A percentile compares a stretch with the other conserved stretches of the same genome.
These are phyloP conservation scores for Thinopyrum elongatum DNA, from an alignment of 176 grass and related monocot genomes.

Conservation along the genomic window DNA sequence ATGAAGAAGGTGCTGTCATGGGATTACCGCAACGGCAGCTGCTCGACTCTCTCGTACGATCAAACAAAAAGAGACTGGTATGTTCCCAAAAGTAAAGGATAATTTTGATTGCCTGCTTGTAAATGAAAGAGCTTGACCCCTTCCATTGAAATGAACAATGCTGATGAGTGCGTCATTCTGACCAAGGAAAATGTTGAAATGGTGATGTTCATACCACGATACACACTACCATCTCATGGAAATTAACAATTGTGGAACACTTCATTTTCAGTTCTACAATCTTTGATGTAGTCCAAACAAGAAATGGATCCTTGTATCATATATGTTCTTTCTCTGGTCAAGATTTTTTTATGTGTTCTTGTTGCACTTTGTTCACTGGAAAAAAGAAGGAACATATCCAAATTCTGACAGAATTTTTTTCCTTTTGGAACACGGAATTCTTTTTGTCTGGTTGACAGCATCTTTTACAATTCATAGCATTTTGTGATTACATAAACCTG, in stretches of 20 bases:
- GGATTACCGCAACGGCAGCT: constrained; percentile 74
- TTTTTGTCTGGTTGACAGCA: neutral
- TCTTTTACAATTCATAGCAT: neutral
- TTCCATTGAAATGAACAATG: constrained; percentile 30
- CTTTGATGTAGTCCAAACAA: neutral
- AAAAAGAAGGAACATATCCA: no score
- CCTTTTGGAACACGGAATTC: neutral
- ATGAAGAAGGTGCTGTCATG: constrained; percentile 65
- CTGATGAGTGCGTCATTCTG: neutral
- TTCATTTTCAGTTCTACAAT: neutral
- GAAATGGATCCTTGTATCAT: neutral
- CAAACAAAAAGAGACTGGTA: constrained; percentile 86
- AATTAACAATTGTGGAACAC: neutral
- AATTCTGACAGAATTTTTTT: neutral
- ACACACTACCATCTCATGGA: neutral
- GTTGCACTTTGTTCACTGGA: no score
- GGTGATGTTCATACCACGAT: neutral
- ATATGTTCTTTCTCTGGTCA: no score
- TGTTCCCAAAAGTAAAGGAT: constrained; percentile 35
- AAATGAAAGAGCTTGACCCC: constrained; percentile 36
- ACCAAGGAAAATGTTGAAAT: constrained; percentile 24
- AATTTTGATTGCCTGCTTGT: constrained; percentile 19
- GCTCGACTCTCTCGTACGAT: constrained; percentile 66
- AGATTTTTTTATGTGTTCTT: no score
- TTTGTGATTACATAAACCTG: neutral